Evolutionary conservation across 1,284 basidiomycete species (phyloP), one percentile per base, ranked within the genome.

Genomic region (Ceratobasidium sp.): DNA sequence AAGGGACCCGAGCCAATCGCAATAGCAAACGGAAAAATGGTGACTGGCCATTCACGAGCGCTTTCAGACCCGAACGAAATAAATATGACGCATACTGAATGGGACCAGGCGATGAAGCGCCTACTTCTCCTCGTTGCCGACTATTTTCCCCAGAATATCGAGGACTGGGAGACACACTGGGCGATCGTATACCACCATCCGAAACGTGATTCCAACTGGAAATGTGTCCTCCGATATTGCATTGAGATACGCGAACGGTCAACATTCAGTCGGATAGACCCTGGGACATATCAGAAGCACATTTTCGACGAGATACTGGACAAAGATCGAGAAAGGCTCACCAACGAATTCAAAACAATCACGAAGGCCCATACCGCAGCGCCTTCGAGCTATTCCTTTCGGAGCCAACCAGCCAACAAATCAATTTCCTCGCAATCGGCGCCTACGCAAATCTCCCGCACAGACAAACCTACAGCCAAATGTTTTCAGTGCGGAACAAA

Each of bases 401-500:
- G 8, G 43, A 18, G 4, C 14, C 44, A 1, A 46, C 44, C 14
- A 21, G 3, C 14, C 46, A 16, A 47, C 46, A 16, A 47, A 14
- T 21, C 46, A 16, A 47, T 14, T 18, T 44, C 43, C 43, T 44
- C 43, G 43, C 9, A 18, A 8, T n/a, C n/a, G n/a, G n/a, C n/a
- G n/a, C n/a, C n/a, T n/a, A n/a, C n/a, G n/a, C n/a, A n/a, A n/a
- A n/a, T n/a, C n/a, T n/a, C n/a, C n/a, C n/a, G n/a, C n/a, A n/a
- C n/a, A n/a, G n/a, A n/a, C n/a, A n/a, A n/a, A n/a, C n/a, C n/a
- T n/a, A n/a, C n/a, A n/a, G n/a, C 43, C 43, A 44, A 18, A 44
- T 58, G 57, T 30, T 58, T 58, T 35, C 35, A 38, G 2, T 58
- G 57, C 18, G 57, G 57, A 41, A 18, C 9, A 18, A 43, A 58